Base-by-base conservation (phyloP, 192 early-diverging fungal species). In the Geranomyces michiganensis region DNA sequence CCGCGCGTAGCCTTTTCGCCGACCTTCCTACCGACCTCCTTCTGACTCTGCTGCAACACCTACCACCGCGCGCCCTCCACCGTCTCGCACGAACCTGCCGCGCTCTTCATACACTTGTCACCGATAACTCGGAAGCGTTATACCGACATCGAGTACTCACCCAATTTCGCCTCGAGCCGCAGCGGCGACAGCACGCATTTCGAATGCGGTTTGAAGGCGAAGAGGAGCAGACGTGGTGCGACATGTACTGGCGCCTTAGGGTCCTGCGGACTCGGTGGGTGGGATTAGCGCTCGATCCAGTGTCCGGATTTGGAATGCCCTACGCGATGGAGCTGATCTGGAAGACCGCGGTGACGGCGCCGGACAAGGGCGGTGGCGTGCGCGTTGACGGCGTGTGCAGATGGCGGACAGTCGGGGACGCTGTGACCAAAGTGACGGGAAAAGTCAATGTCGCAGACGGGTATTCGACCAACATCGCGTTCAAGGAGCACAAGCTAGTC, bases 221-320 rank as follows among this genome's bases (percentile, higher is more conserved):
- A 21, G 21, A 60, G 58, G 68, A 70, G 44, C 68, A 70, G 33
- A 70, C 68, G 17, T 72, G 70, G 70, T 21, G 27, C 33, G 61
- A 72, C 46, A 72, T 72, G 70, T 72, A 64, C 43, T 72, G 70
- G 61, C 59, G 70, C 41, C 70, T 72, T 46, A 64, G 59, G 15
- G 62, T 64, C 9, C 49, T 19, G 7, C 9, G 56, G 10, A 72
- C 70, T 8, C 59, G 70, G 53, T 72, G 70, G 70, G 51, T 72
- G 0, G 70, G 70, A 1, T 72, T 60, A 27, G 70, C 70, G 19
- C 30, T 72, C 14, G 70, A 72, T 45, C 59, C 61, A 24, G 70
- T 46, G 19, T 64, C 70, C 17, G 48, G 64, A 13, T 24, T n/a
- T 0, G 64, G 64, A 30, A 29, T 51, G 29, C 30, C 48, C 12